Evolutionary conservation across 345 rosid species (phyloP).

Genomic region (Arabis hirsuta): DNA sequence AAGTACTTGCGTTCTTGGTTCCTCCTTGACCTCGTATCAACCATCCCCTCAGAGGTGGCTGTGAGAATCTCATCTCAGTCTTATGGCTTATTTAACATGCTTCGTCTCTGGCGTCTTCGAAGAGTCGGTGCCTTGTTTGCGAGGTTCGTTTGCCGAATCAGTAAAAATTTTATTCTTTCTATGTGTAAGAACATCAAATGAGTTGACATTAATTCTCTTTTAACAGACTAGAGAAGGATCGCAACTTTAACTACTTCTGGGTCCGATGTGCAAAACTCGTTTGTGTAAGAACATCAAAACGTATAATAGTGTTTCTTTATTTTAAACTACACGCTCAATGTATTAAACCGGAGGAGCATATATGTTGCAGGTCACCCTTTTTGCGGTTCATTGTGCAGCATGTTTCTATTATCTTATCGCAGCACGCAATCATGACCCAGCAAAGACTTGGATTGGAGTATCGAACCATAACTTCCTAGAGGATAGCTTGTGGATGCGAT

Average conservation of each 20-base stretch:
- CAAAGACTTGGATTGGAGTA: constrained; percentile 76
- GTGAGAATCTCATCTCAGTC: constrained; percentile 59
- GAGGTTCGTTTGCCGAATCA: constrained; percentile 52
- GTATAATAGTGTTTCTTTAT: neutral
- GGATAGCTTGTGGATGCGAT: constrained; percentile 64
- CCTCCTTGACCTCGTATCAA: constrained; percentile 72
- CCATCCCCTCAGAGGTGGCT: constrained; percentile 78
- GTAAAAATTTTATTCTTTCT: neutral
- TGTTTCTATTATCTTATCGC: constrained; percentile 93
- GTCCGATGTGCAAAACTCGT: constrained; percentile 91
- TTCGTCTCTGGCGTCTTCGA: constrained; percentile 97
- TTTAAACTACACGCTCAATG: neutral
- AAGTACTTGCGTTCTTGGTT: constrained; percentile 84
- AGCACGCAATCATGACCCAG: constrained; percentile 60
- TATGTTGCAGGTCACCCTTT: constrained; percentile 74
- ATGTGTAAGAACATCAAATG: neutral
- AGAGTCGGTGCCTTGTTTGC: constrained; percentile 93
- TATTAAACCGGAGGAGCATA: neutral
- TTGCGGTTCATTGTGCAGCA: constrained; percentile 87
- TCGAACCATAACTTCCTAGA: constrained; percentile 51
- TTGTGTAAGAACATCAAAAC: constrained; percentile 62
- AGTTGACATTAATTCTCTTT: constrained; percentile 18
- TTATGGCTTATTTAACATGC: constrained; percentile 87
- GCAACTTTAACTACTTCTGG: constrained; percentile 90
- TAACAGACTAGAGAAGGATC: constrained; percentile 89